Evolutionary conservation across 805 yeast genomes (phyloP), one percentile per base, ranked within the genome.

Genomic region (Nakazawaea holstii): DNA sequence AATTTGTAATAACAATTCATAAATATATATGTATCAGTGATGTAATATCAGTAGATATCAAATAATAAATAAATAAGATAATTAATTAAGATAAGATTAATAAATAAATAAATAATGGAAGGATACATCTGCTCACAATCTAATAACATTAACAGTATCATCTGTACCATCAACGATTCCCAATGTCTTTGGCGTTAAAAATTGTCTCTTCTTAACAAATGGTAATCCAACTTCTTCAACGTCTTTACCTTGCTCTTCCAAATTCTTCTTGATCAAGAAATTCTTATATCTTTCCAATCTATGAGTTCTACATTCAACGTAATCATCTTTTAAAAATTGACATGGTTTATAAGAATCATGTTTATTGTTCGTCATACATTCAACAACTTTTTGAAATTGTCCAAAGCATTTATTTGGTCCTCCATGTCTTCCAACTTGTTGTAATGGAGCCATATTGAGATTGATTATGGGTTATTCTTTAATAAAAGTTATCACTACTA

Each of bases 331-430:
- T 33, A 63, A 54, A 13, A 59, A 56, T 31, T 57, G 55, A 51
- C 71, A 67, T 46, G 65, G 65, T 14, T 60, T 60, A 42, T 58
- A 59, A 28, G 56, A 56, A 32, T 55, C 51, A 6, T 62, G 59
- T n/a, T 58, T 55, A 28, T 58, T 56, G 42, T 58, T 64, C 8
- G 71, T 67, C 63, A 66, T 59, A 49, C 71, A 67, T 54, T 67
- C 71, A 20, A 67, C 56, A 6, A 67, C 68, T 45, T 62, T 61
- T 49, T 67, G 71, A 49, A 66, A 67, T 30, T 60, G 59, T 28
- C 65, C 66, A 53, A 65, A 67, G 53, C 71, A 67, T 45, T 57
- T 61, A 58, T 59, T 64, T 39, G 71, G 71, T 26, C 69, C 71
- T 17, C 71, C 70, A 43, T 57, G 58, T 43, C 54, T 46, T 10